Evolutionary conservation across 2,329 filamentous ascomycete species (phyloP), one percentile per base, ranked within the genome.

Genomic region (Talaromyces sp.): DNA sequence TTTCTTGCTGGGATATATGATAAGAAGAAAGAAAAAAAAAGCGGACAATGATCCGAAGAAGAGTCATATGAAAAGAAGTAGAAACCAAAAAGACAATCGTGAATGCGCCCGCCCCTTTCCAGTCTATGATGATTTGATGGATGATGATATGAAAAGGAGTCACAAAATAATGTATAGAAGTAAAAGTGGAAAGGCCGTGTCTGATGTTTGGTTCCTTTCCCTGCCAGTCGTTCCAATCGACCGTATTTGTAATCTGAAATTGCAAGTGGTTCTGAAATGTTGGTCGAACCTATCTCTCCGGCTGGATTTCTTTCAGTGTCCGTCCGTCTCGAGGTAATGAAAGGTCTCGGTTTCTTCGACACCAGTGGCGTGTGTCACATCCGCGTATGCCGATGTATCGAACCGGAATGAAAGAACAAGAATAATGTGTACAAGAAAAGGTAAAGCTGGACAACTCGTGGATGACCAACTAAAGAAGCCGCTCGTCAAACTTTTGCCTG

Each of bases 401-500:
- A 51, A 36, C 31, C n/a, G 36, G 45, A 19, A 15, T 36, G 17
- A 56, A 58, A 31, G 56, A 27, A 45, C 56, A 59, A 59, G 19
- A 19, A 58, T 53, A 56, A 58, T 63, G 51, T 63, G 19, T 63
- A 63, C 61, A 61, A 65, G 58, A 65, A 60, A 36, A 56, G 40
- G 25, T 61, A 61, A 25, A 56, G 10, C 31, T 56, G 53, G 17
- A 22, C 17, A 29, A n/a, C 11, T 47, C 17, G 38, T 10, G 5
- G 38, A 31, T n/a, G 19, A 61, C 5, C 40, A 58, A 58, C 31
- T 61, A 65, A 29, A 61, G 40, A 49, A 67, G 65, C 38, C 36
- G 61, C 56, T 68, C 38, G 40, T 73, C 71, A 65, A 81, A 80
- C 72, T 88, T 88, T 63, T 81, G 80, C 68, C 79, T 82, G 65